Base-by-base conservation (phyloP, 768 basidiomycete species). In the Lentinula lateritia region DNA sequence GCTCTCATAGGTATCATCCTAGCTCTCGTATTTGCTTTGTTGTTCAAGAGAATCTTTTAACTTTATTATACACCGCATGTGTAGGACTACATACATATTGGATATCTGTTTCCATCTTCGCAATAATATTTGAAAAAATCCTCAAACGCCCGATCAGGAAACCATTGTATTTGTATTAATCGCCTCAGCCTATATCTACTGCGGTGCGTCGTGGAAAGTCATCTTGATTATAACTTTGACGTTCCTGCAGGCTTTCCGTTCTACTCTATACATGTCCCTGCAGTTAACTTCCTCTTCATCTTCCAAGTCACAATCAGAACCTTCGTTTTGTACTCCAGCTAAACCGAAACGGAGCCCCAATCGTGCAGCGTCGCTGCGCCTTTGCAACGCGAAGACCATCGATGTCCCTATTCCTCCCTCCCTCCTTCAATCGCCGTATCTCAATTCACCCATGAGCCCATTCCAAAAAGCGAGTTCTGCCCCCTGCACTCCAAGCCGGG, bases 1-100 rank as follows among this genome's bases (percentile, higher is more conserved):
- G 83, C 83, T 10, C 84, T 86, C 34, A 92, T 93, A 62, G 86
- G 87, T 70, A 77, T 92, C 52, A 76, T 90, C 20, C 74, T 92
- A 9, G 86, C 87, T 13, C 72, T 92, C 61, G 80, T 87, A 52
- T 82, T 88, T 67, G 86, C 83, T 38, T 79, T 93, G 45, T 75
- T 92, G 52, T 89, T 82, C 66, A 81, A 87, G 62, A 79, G 89
- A 69, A 72, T 83, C 57, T 72, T 78, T 52, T 84, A 70, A 70
- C 54, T 60, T 58, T 46, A 53, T 58, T 50, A 28, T 28, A 20
- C 54, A 48, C 62, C 62, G 66, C 62, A 58, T 63, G 39, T 61
- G 58, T 53, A 58, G 59, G 41, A 23, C 54, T 46, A 43, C 32
- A 34, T 28, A 52, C 16, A 13, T 45, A 61, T 58, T 32, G 52